These are phyloP conservation scores for Fusarium pininemorale DNA, from an alignment of 2,329 filamentous ascomycete species.

Conservation along the genomic window DNA sequence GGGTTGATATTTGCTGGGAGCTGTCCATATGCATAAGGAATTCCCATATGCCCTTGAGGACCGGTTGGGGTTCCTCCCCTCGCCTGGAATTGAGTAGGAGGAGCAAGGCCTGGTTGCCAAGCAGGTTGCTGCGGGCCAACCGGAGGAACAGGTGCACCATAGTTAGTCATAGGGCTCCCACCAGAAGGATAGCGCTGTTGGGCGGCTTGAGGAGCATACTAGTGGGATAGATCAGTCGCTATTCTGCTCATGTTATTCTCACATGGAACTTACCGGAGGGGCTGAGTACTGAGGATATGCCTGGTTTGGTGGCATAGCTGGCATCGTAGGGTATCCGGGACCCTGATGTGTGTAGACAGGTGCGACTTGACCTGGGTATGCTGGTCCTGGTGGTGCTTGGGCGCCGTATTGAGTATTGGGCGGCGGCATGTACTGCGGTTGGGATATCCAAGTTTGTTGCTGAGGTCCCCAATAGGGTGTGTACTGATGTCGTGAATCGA, in stretches of 20 bases:
- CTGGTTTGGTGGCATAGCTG: slow-evolving; percentile 53
- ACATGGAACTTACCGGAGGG: slow-evolving; percentile 54
- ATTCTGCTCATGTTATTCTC: neutral
- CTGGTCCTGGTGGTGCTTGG: slow-evolving; percentile 54
- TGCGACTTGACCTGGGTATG: slow-evolving; percentile 57
- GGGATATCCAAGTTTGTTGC: slow-evolving; percentile 67
- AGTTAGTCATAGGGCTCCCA: slow-evolving; percentile 50
- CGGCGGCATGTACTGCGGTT: slow-evolving; percentile 62
- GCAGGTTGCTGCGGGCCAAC: slow-evolving; percentile 43
- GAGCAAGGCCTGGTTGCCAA: slow-evolving; percentile 52
- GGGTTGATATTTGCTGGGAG: slow-evolving; percentile 75
- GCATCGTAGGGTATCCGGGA: slow-evolving; percentile 55
- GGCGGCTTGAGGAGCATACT: slow-evolving; percentile 46
- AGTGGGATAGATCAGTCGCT: slow-evolving; percentile 18
- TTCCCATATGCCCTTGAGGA: slow-evolving; percentile 45
- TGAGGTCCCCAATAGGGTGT: slow-evolving; percentile 71
- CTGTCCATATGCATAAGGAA: slow-evolving; percentile 81
- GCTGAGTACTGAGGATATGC: slow-evolving; percentile 59
- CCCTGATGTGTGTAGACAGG: slow-evolving; percentile 56
- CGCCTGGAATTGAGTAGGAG: slow-evolving; percentile 44
- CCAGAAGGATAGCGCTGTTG: slow-evolving; percentile 47
- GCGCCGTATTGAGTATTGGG: slow-evolving; percentile 52
- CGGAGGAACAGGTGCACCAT: slow-evolving; percentile 47
- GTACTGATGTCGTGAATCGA: slow-evolving; percentile 74
- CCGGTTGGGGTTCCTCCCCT: slow-evolving; percentile 45